phyloP scores from a whole-genome alignment of 768 basidiomycete species.

The Amanita subjunquillea region DNA sequence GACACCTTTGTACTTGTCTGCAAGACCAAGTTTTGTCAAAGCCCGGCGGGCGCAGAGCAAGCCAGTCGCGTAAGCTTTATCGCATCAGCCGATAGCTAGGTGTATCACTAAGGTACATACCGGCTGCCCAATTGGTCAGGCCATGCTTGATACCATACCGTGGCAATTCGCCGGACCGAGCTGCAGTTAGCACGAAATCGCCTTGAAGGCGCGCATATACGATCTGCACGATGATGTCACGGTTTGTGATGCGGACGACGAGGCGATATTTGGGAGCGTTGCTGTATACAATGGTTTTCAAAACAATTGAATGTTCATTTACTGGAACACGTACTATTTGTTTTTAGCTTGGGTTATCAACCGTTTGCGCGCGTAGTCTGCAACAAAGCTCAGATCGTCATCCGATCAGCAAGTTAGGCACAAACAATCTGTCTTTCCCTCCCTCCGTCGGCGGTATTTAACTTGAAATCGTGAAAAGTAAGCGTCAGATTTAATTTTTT shows the following conservation, averaged over 20 bases:
- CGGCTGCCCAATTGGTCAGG: conserved; percentile 97
- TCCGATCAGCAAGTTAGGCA: conserved; percentile 6
- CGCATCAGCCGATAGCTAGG: conserved; percentile 3
- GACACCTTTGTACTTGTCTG: conserved; percentile 96
- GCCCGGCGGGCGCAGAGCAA: conserved; percentile 92
- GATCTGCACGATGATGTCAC: conserved; percentile 89
- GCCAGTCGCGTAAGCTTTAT: conserved; percentile 89
- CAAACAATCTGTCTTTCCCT: conserved; percentile 98
- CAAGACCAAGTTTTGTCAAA: conserved; percentile 88
- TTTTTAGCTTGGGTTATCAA: conserved; percentile 98
- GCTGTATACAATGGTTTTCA: conserved; percentile 25
- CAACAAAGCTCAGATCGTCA: conserved; percentile 6
- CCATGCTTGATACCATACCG: conserved; percentile 97
- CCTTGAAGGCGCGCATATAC: conserved; percentile 97
- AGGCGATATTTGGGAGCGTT: conserved; percentile 98
- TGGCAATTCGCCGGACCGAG: conserved; percentile 86
- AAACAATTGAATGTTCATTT: not conserved
- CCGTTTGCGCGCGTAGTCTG: conserved; percentile 97
- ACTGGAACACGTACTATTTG: conserved; percentile 66
- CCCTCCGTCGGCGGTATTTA: conserved; percentile 94
- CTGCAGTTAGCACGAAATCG: conserved; percentile 85
- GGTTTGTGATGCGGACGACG: conserved; percentile 98
- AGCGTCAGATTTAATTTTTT: conserved; percentile 90
- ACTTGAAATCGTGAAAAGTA: conserved; percentile 99
- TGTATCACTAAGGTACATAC: conserved; percentile 26